Percentiles rank a stretch among this genome's conserved stretches.
Conservation (phyloP, 495 filamentous ascomycete genomes). For the Aspergillus heteromorphus region DNA sequence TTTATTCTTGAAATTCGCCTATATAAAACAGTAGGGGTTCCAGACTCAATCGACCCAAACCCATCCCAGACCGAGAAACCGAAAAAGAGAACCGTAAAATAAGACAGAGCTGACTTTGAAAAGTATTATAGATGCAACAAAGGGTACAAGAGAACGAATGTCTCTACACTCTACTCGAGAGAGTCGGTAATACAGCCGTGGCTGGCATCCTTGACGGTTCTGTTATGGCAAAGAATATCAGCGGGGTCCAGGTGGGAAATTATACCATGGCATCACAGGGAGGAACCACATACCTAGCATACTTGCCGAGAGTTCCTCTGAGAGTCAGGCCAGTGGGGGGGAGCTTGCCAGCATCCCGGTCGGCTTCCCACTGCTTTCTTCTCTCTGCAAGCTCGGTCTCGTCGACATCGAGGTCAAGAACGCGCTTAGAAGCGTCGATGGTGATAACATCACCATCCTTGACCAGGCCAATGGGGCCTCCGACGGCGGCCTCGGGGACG, state of each 20-base stretch:
- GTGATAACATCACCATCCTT: slow-evolving; percentile 45
- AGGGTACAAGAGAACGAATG: background rate
- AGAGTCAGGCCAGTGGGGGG: slow-evolving; percentile 32
- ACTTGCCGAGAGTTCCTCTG: slow-evolving; percentile 82
- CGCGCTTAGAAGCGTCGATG: slow-evolving; percentile 43
- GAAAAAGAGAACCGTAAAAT: background rate
- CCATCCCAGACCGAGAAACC: background rate
- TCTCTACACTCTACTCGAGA: slow-evolving; percentile 5
- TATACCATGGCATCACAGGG: background rate
- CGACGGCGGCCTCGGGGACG: slow-evolving; percentile 48
- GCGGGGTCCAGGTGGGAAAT: background rate
- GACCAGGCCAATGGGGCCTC: slow-evolving; percentile 46
- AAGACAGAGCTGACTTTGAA: background rate
- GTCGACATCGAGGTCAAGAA: slow-evolving; percentile 38
- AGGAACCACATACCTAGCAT: slow-evolving; percentile 43
- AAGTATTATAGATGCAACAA: background rate
- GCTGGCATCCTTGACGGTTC: slow-evolving; percentile 43
- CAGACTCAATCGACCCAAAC: background rate
- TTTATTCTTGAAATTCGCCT: background rate
- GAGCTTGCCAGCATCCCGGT: slow-evolving; percentile 19
- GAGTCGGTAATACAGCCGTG: slow-evolving; percentile 20
- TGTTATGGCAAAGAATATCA: background rate
- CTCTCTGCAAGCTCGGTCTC: slow-evolving; percentile 57
- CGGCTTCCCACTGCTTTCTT: slow-evolving; percentile 48
- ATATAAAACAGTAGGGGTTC: background rate